Base-by-base conservation (phyloP, 2,329 filamentous ascomycete genomes). In the Trichoderma lentiforme region DNA sequence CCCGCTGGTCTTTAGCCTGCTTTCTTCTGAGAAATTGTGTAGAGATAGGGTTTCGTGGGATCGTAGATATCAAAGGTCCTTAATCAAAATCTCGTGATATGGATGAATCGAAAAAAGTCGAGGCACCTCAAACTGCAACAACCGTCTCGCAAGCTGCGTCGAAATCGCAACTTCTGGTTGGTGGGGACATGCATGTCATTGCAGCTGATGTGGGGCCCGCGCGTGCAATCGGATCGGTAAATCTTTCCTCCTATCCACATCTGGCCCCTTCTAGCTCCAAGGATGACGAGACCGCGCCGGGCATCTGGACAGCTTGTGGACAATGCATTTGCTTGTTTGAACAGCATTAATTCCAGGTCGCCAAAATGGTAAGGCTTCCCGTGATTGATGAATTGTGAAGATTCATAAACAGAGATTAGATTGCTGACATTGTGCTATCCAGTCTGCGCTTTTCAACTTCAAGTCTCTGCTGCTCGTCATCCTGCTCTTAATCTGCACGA, bases 381-480 rank as follows among this genome's bases (percentile, higher is more conserved):
- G 5, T 14, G 14, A 18, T 7, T 12, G 30, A 34, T 21, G n/a
- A 4, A 0, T 15, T 14, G 9, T 8, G 57, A 36, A n/a, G 14
- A 18, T 53, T 15, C 28, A 8, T 26, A n/a, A 15, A 26, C 8
- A 6, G 18, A 56, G n/a, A n/a, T n/a, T 56, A 1, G 24, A 3
- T 34, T 39, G 32, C 70, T 71, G 32, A 71, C 28, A 8, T 56
- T 9, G n/a, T 32, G 26, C 30, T 43, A 26, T 61, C 4, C 79
- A 98, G 96, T 93, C 96, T 73, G 96, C 96, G 70, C 92, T 99
- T 79, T 98, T 99, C 91, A 98, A 98, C 85, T 98, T 99, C 86
- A 94, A 98, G 83, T 97, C 94, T 72, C 92, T 98, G 77, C 89
- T 99, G 77, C 90, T 98, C 78, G 95, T 98, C 76, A 90, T 99